These are phyloP conservation scores for Coffea humblotiana DNA, from an alignment of 305 asterid species.

Conservation along the genomic window DNA sequence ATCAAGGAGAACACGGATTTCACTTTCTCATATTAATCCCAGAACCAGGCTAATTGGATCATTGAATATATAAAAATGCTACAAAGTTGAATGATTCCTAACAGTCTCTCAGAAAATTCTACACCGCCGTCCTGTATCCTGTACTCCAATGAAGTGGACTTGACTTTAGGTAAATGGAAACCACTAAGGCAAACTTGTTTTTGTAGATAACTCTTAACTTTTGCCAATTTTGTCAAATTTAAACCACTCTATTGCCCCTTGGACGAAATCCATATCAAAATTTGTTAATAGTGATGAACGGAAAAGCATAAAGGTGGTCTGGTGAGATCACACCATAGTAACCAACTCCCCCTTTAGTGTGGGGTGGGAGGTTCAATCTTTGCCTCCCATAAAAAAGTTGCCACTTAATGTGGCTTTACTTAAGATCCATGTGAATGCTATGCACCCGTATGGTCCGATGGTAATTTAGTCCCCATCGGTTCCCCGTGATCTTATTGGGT, in stretches of 20 bases:
- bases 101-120: neutral
- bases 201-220: neutral
- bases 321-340: neutral
- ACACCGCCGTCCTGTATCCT: neutral
- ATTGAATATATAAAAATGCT: neutral
- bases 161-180: neutral
- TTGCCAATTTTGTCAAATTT: neutral
- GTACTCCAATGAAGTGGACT: neutral
- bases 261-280: neutral
- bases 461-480: too few species aligned
- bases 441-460: too few species aligned
- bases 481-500: too few species aligned
- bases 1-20: neutral
- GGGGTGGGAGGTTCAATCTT: too few species aligned
- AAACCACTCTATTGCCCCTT: neutral
- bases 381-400: too few species aligned
- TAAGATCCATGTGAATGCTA: too few species aligned
- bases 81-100: neutral
- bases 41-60: neutral
- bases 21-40: neutral
- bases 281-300: neutral
- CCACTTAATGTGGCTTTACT: too few species aligned
- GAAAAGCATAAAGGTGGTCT: neutral
- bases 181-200: neutral
- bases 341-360: too few species aligned